A percentile compares a stretch with the other conserved stretches of the same genome.
phyloP scores from a whole-genome alignment of 371 early-diverging fungal species.

The Conidiobolus incongruus region DNA sequence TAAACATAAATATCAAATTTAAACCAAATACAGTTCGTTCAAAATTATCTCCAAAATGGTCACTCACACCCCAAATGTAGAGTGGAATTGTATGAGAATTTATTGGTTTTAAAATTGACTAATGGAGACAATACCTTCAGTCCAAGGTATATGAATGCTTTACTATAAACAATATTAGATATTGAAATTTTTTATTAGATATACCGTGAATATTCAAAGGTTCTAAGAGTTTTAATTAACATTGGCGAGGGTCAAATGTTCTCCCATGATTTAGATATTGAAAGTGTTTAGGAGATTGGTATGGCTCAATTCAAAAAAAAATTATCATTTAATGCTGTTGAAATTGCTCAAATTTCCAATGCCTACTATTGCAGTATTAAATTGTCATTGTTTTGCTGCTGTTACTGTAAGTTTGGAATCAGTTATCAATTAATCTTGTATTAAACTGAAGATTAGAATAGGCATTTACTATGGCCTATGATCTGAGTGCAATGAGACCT shows the following conservation, averaged over 20 bases:
- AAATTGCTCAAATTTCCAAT: slow-evolving; percentile 36
- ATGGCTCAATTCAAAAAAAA: not conserved
- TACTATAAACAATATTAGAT: no score
- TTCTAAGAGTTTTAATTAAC: slow-evolving; percentile 23
- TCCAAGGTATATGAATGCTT: no score
- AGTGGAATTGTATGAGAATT: no score
- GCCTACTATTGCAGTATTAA: slow-evolving; percentile 59
- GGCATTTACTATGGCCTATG: slow-evolving; percentile 7
- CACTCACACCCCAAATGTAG: no score
- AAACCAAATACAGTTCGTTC: no score
- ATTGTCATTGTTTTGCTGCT: slow-evolving; percentile 70
- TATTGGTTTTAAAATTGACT: no score
- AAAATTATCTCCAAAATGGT: no score
- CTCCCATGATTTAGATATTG: slow-evolving; percentile 52
- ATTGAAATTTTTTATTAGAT: no score
- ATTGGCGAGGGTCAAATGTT: slow-evolving; percentile 41
- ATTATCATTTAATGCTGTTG: slow-evolving; percentile 17
- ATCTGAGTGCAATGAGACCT: slow-evolving; percentile 56
- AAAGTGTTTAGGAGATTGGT: no score
- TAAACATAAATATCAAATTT: no score
- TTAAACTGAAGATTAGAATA: not conserved
- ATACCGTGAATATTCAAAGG: no score
- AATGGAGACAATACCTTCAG: no score
- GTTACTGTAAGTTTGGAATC: slow-evolving; percentile 11
- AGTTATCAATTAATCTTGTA: not conserved